These are phyloP conservation scores for Hyparrhenia diplandra DNA, from an alignment of 176 grass and related monocot species.

Conservation along the genomic window DNA sequence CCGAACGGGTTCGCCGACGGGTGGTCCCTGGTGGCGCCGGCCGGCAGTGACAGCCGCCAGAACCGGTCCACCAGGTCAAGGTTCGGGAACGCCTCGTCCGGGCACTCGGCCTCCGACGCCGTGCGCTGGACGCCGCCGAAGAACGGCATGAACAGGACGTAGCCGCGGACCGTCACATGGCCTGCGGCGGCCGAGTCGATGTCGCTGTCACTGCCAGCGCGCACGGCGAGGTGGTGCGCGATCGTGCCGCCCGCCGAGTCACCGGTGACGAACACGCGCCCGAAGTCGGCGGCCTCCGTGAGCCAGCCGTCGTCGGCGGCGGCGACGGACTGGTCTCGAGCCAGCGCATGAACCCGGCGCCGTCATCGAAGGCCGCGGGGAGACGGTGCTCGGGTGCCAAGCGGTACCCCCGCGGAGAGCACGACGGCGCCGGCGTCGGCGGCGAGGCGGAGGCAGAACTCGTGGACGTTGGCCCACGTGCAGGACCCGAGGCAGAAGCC, in stretches of 20 bases:
- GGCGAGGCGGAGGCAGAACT: conserved; percentile 75
- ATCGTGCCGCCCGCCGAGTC: conserved; percentile 70
- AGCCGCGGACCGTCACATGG: conserved; percentile 9
- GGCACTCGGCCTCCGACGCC: conserved; percentile 57
- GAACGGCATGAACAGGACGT: conserved; percentile 75
- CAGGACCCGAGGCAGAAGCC: conserved; percentile 87
- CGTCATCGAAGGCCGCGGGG: conserved; percentile 59
- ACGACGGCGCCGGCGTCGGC: conserved; percentile 52
- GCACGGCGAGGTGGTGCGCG: conserved; percentile 64
- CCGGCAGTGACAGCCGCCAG: conserved; percentile 83
- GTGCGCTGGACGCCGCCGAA: conserved; percentile 62
- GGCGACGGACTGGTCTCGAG: neutral
- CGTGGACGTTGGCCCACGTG: conserved; percentile 74
- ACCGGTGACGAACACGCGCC: conserved; percentile 63
- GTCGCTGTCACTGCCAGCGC: neutral
- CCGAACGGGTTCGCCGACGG: conserved; percentile 75
- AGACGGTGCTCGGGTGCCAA: conserved; percentile 75
- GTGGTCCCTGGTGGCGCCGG: conserved; percentile 58
- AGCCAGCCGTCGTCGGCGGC: conserved; percentile 36
- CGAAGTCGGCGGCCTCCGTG: conserved; percentile 52
- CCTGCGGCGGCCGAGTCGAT: neutral
- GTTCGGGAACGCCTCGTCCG: conserved; percentile 49
- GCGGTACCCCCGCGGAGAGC: conserved; percentile 70
- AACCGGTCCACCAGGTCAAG: conserved; percentile 57
- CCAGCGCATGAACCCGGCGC: conserved; percentile 34